Evolutionary conservation across 2,329 filamentous ascomycete species (phyloP).

Genomic region (Trichoderma simmonsii): DNA sequence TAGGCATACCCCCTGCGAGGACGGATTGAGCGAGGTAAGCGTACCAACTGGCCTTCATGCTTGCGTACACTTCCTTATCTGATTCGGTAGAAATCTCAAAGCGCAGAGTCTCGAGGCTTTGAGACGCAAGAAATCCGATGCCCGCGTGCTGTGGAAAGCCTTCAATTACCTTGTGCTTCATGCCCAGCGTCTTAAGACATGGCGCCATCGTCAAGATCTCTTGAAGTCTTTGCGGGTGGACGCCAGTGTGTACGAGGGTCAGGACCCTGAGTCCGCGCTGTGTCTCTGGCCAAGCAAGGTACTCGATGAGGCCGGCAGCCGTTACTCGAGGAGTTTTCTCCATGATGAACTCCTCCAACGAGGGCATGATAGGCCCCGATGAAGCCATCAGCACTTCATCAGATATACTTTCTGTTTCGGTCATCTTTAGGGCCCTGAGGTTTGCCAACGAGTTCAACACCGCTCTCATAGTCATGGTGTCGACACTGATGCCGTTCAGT

Average conservation of each 20-base stretch:
- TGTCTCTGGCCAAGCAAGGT: slow-evolving; percentile 61
- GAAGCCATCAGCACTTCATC: slow-evolving; percentile 72
- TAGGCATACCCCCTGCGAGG: slow-evolving; percentile 70
- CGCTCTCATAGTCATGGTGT: slow-evolving; percentile 66
- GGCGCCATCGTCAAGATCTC: slow-evolving; percentile 57
- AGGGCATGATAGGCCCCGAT: slow-evolving; percentile 67
- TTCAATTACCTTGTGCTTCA: slow-evolving; percentile 49
- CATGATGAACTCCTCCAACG: slow-evolving; percentile 70
- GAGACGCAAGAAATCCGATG: slow-evolving; percentile 63
- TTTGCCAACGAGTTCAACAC: slow-evolving; percentile 65
- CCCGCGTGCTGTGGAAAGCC: slow-evolving; percentile 47
- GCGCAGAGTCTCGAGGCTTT: slow-evolving; percentile 67
- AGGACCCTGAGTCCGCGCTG: slow-evolving; percentile 63
- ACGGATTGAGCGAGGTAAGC: slow-evolving; percentile 82
- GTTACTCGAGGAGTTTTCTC: slow-evolving; percentile 71
- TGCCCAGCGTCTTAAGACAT: slow-evolving; percentile 54
- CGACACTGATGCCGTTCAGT: slow-evolving; percentile 63
- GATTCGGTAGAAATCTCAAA: slow-evolving; percentile 73
- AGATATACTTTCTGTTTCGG: slow-evolving; percentile 65
- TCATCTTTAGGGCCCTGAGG: slow-evolving; percentile 72
- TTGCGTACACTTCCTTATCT: slow-evolving; percentile 55
- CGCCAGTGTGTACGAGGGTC: slow-evolving; percentile 67
- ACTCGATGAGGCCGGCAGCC: slow-evolving; percentile 64
- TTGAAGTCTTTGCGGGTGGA: slow-evolving; percentile 61
- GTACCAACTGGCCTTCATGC: slow-evolving; percentile 66